Percentiles rank a stretch among this genome's conserved stretches.
Conservation (phyloP, 139 green algal species). For the Coelastrella sp. region DNA sequence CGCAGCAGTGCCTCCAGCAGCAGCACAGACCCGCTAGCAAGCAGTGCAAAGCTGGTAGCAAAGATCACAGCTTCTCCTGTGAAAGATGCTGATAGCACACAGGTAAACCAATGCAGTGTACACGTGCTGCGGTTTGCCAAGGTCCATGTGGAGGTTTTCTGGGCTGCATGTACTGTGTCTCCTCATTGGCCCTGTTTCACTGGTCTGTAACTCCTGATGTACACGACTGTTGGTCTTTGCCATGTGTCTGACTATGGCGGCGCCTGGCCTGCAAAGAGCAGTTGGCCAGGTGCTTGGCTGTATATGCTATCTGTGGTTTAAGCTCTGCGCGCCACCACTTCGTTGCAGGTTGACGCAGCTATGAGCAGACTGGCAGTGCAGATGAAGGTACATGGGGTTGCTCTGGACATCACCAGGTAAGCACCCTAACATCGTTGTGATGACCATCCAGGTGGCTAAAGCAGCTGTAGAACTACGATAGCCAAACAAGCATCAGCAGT, state of each 20-base stretch:
- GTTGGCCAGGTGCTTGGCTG: background rate
- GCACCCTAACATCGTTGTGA: too few species aligned
- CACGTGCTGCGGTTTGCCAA: background rate
- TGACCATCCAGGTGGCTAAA: too few species aligned
- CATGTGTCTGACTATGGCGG: too few species aligned
- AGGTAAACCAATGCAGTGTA: background rate
- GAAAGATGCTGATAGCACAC: conserved; percentile 10
- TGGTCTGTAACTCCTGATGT: too few species aligned
- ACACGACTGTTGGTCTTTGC: too few species aligned
- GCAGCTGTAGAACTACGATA: too few species aligned
- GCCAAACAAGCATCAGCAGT: too few species aligned
- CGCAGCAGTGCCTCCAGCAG: background rate
- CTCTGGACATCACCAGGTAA: conserved; percentile 8
- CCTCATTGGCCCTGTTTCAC: background rate
- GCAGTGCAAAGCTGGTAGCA: background rate
- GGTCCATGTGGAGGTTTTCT: background rate
- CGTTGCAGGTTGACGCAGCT: background rate
- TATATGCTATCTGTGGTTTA: background rate
- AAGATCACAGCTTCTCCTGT: background rate
- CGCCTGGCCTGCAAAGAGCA: too few species aligned
- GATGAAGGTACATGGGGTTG: background rate
- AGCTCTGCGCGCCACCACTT: background rate
- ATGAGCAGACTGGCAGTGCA: background rate
- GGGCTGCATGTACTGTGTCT: background rate
- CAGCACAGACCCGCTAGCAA: background rate